Base-by-base conservation (phyloP, 2,329 filamentous ascomycete genomes). In the Pseudogymnoascus sp. region DNA sequence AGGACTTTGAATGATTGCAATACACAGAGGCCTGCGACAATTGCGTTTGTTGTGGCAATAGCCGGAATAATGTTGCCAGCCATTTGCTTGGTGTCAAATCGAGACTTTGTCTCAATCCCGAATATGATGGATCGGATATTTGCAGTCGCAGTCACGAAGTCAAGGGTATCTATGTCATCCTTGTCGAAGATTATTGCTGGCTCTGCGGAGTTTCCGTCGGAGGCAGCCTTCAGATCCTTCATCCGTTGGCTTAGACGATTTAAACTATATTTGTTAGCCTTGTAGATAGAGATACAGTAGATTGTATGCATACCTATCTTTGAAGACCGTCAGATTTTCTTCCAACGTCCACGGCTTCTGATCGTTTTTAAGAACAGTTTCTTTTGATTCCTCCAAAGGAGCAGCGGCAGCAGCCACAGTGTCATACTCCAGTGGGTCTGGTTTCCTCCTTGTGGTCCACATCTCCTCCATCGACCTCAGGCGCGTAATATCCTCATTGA, bases 11-110 rank as follows among this genome's bases (percentile, higher is more conserved):
- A 94, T 0, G 92, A 88, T 74, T 97, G 89, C 27, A 99, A 78
- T 5, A 97, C 92, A 71, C 92, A 97, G 8, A 99, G 82, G 10
- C 91, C 89, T 13, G 94, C 94, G 1, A 94, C 93, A 74, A 97
- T 96, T 13, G 94, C 94, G 74, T 99, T 99, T 0, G 94, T 97
- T 0, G 94, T 99, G 4, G 94, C 94, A 72, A 99, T 99, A 1
- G 94, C 94, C 1, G 94, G 94, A 65, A 99, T 99, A 70, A 99
- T 99, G 73, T 99, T 99, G 61, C 94, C 94, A 3, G 94, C 94
- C 93, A 97, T 99, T 76, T 99, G 90, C 78, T 99, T 99, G 70
- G 94, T 92, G 72, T 97, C 92, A 71, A 97, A 99, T 63, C 95
- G 91, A 21, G 92, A 96, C 73, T 91, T 93, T 4, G 80, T 78